These are phyloP conservation scores for Physcomitrellopsis africana DNA, from an alignment of 225 moss, liverwort and hornwort genomes.

Conservation along the genomic window DNA sequence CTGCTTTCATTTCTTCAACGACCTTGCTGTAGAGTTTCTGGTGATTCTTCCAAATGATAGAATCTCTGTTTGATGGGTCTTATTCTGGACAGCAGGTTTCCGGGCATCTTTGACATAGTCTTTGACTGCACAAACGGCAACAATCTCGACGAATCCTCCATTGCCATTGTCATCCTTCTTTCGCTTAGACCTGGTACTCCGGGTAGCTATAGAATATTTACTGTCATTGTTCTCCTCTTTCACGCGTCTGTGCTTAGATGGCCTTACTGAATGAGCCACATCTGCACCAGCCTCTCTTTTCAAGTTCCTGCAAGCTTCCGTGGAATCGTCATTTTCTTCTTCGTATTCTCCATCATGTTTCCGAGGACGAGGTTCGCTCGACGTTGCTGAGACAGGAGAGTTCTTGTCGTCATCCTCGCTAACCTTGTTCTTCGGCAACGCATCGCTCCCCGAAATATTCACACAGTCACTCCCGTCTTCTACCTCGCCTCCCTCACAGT, in stretches of 20 bases:
- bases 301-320: conserved; percentile 22
- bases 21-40: conserved; percentile 44
- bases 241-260: conserved; percentile 40
- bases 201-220: not conserved
- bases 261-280: conserved; percentile 21
- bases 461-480: not conserved
- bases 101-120: not conserved
- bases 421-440: conserved; percentile 25
- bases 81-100: conserved; percentile 27
- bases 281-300: conserved; percentile 17
- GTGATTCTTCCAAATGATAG: conserved; percentile 50
- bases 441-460: not conserved
- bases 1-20: conserved; percentile 22
- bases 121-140: not conserved
- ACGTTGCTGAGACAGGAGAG: conserved; percentile 35
- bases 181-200: conserved; percentile 24
- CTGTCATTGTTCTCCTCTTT: conserved; percentile 25
- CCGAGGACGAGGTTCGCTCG: conserved; percentile 25
- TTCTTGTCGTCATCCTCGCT: conserved; percentile 9
- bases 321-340: conserved; percentile 9
- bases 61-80: conserved; percentile 32
- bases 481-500: conserved; percentile 27
- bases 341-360: conserved; percentile 35
- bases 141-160: conserved; percentile 1
- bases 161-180: conserved; percentile 17